Percentiles rank a stretch among this genome's conserved stretches.
Conservation (phyloP, 2,329 filamentous ascomycete species). For the Ophiocordyceps sinensis region DNA sequence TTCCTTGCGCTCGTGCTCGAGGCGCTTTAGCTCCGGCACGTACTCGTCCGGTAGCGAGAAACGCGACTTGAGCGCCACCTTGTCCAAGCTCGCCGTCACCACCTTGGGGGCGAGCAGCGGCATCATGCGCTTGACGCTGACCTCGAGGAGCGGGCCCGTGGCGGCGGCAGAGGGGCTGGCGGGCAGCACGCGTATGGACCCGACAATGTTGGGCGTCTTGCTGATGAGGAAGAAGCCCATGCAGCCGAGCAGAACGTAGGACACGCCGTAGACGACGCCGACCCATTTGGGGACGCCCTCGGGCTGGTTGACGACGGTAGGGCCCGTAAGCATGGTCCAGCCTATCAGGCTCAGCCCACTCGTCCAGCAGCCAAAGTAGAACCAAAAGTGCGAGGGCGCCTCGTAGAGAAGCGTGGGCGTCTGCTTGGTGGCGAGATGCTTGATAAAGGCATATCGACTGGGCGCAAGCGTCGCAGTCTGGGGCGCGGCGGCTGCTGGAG, state of each 20-base stretch:
- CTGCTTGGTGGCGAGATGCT: constrained; percentile 39
- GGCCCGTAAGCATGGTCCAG: constrained; percentile 21
- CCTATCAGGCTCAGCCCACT: constrained; percentile 28
- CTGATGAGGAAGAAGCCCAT: constrained; percentile 46
- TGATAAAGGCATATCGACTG: constrained; percentile 31
- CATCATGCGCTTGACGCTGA: constrained; percentile 34
- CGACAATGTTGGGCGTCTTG: constrained; percentile 43
- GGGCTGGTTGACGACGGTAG: constrained; percentile 21
- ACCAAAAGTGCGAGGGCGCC: constrained; percentile 47
- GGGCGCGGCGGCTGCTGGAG: constrained; percentile 2
- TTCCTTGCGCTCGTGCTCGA: constrained; percentile 18
- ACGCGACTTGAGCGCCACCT: constrained; percentile 20
- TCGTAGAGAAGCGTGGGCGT: constrained; percentile 48
- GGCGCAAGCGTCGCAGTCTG: constrained; percentile 1
- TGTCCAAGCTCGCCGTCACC: constrained; percentile 19
- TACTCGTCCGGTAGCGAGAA: constrained; percentile 23
- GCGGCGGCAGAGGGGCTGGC: constrained; percentile 5
- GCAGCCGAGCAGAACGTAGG: constrained; percentile 43
- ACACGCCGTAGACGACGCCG: constrained; percentile 37
- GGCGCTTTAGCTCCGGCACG: constrained; percentile 19
- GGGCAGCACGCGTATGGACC: constrained; percentile 38
- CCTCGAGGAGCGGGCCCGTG: constrained; percentile 30
- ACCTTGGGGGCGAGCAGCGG: constrained; percentile 32
- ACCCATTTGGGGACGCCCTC: constrained; percentile 41
- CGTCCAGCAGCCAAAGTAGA: constrained; percentile 44